phyloP scores from a whole-genome alignment of 1,139 yeast genomes.

The Candida sp. region DNA sequence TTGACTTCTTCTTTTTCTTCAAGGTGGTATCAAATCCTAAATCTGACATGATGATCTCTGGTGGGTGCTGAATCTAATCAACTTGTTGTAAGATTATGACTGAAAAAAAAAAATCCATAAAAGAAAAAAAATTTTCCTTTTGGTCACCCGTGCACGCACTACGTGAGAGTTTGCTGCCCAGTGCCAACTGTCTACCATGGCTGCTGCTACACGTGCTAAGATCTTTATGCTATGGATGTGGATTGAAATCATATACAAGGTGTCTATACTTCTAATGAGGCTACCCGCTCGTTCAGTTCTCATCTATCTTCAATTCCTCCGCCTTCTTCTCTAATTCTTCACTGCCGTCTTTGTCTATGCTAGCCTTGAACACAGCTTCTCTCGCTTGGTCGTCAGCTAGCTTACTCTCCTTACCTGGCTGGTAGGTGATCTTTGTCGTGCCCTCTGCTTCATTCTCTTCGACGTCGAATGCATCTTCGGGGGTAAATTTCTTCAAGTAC shows the following conservation, averaged over 20 bases:
- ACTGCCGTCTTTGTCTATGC: slow-evolving; percentile 10
- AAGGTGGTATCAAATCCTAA: slow-evolving; percentile 78
- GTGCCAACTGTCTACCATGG: no score
- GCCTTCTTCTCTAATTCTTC: slow-evolving; percentile 8
- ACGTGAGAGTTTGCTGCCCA: not conserved
- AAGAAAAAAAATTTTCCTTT: slow-evolving; percentile 1
- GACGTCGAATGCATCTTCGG: slow-evolving; percentile 58
- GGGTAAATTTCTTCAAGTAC: slow-evolving; percentile 71
- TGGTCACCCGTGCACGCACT: slow-evolving; percentile 4
- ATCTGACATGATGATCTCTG: slow-evolving; percentile 45
- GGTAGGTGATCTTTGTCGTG: slow-evolving; percentile 49
- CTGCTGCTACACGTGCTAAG: not conserved
- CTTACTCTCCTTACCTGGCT: slow-evolving; percentile 53
- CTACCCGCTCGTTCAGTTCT: not conserved
- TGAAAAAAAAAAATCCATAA: not conserved
- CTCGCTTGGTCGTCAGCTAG: slow-evolving; percentile 48
- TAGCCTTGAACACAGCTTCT: slow-evolving; percentile 24
- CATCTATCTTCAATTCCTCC: slow-evolving; percentile 4
- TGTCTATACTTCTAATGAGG: not conserved
- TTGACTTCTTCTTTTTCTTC: slow-evolving; percentile 51
- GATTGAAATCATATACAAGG: not conserved
- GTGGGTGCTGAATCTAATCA: not conserved
- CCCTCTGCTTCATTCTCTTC: slow-evolving; percentile 41
- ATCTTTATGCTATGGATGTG: not conserved
- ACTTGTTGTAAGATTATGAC: not conserved